These are phyloP conservation scores for Arxiozyma slooffiae DNA, from an alignment of 1,139 yeast species.

Conservation along the genomic window DNA sequence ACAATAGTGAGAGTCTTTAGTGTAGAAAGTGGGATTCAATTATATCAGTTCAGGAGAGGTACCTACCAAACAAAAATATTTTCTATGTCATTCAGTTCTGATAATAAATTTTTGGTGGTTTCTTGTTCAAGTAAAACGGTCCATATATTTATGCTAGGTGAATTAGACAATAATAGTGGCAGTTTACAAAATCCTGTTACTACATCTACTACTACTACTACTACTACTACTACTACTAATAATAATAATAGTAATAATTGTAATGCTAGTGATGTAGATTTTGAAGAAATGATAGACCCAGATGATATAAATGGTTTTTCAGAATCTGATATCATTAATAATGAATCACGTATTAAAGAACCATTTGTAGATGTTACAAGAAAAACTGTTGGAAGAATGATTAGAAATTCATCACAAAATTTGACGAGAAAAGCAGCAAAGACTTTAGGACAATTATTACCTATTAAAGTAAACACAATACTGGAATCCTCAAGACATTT, in stretches of 20 bases:
- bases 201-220: slow-evolving; percentile 22
- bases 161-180: slow-evolving; percentile 6
- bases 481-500: slow-evolving; percentile 89
- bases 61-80: slow-evolving; percentile 87
- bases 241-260: slow-evolving; percentile 27
- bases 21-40: slow-evolving; percentile 71
- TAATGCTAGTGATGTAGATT: slow-evolving; percentile 34
- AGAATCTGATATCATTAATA: slow-evolving; percentile 6
- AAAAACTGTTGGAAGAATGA: slow-evolving; percentile 61
- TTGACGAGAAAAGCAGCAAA: slow-evolving; percentile 67
- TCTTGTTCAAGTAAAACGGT: slow-evolving; percentile 89
- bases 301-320: slow-evolving; percentile 20
- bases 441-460: slow-evolving; percentile 78
- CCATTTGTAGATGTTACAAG: slow-evolving; percentile 65
- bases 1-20: slow-evolving; percentile 82
- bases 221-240: slow-evolving; percentile 26
- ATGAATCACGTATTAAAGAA: slow-evolving; percentile 30
- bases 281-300: slow-evolving; percentile 30
- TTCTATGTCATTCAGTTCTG: slow-evolving; percentile 69
- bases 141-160: slow-evolving; percentile 65
- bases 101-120: slow-evolving; percentile 67
- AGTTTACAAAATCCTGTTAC: slow-evolving; percentile 14
- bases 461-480: slow-evolving; percentile 66
- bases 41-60: slow-evolving; percentile 88
- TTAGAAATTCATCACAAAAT: slow-evolving; percentile 45